Percentiles rank a stretch among this genome's conserved stretches.
Conservation (phyloP, 2,329 filamentous ascomycete species). For the Neofusicoccum laricinum region DNA sequence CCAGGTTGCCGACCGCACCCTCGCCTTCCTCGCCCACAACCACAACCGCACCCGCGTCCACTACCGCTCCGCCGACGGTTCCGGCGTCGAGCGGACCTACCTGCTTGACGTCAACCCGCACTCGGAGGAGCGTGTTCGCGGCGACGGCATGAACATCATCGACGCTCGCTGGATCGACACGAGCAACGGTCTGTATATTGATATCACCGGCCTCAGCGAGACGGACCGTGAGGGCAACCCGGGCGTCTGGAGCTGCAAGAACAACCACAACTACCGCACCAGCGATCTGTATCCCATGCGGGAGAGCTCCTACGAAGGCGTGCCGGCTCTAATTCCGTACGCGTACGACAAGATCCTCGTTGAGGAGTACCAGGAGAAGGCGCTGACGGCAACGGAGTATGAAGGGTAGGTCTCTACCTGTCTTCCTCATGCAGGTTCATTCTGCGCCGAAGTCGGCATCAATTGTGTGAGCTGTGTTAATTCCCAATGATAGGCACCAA, state of each 20-base stretch:
- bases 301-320: slow-evolving; percentile 71
- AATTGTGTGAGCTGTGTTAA: slow-evolving; percentile 15
- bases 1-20: slow-evolving; percentile 67
- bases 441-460: too few species aligned
- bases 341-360: slow-evolving; percentile 63
- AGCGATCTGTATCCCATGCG: slow-evolving; percentile 75
- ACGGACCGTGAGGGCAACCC: slow-evolving; percentile 58
- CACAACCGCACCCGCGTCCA: slow-evolving; percentile 65
- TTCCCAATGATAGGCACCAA: slow-evolving; percentile 48
- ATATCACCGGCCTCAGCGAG: slow-evolving; percentile 75
- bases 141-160: slow-evolving; percentile 73
- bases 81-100: slow-evolving; percentile 53
- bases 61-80: slow-evolving; percentile 34
- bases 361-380: slow-evolving; percentile 64
- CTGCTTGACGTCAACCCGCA: slow-evolving; percentile 76
- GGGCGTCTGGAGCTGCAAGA: slow-evolving; percentile 76
- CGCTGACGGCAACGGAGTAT: slow-evolving; percentile 59
- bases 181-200: slow-evolving; percentile 73
- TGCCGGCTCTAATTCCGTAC: slow-evolving; percentile 67
- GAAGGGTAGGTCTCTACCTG: slow-evolving; percentile 52
- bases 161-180: slow-evolving; percentile 81
- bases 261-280: slow-evolving; percentile 68
- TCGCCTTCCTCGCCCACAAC: slow-evolving; percentile 62
- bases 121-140: slow-evolving; percentile 58
- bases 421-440: neutral